Base-by-base conservation (phyloP, 176 grass and related monocot species). In the Eremochloa ophiuroides region DNA sequence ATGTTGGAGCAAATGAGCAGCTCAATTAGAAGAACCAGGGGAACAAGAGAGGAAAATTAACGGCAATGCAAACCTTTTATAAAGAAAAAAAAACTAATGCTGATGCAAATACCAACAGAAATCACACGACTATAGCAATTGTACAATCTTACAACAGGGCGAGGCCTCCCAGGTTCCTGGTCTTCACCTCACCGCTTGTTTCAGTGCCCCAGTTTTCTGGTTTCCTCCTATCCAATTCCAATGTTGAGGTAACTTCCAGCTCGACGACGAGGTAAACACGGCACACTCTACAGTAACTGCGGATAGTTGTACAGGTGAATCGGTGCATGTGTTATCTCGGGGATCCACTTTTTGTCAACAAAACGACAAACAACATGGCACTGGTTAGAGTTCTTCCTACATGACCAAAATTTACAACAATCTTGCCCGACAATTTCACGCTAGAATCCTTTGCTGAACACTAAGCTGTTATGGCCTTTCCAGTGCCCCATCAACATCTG, bases 341-440 rank as follows among this genome's bases (percentile, higher is more conserved):
- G 79, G 38, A 86, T 69, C 74, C 62, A 74, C 68, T 83, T 83
- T 79, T 83, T 79, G 50, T 69, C 38, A 60, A 33, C 71, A 73
- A 78, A 76, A 83, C 18, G 35, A 74, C 78, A 79, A 44, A 35
- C 70, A 29, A 22, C 28, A 60, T 69, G 40, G 60, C 67, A 74
- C 23, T 53, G 69, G 75, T 86, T 83, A 79, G 88, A 71, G 74
- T 74, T 74, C 74, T 74, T 74, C 74, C 84, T 90, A 90, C 44
- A 83, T 79, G 38, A 67, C 84, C 84, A 86, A 83, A 90, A 90
- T 86, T 78, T 90, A 90, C 88, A 86, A 75, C 68, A 63, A 76
- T 88, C 73, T 38, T 9, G 58, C 42, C 25, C 33, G n/a, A 67
- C 67, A 66, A 73, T 86, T 78, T 78, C 41, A 51, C 22, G 69